These are phyloP conservation scores for Nicotiana noctiflora DNA, from an alignment of 257 asterid genomes.

Conservation along the genomic window DNA sequence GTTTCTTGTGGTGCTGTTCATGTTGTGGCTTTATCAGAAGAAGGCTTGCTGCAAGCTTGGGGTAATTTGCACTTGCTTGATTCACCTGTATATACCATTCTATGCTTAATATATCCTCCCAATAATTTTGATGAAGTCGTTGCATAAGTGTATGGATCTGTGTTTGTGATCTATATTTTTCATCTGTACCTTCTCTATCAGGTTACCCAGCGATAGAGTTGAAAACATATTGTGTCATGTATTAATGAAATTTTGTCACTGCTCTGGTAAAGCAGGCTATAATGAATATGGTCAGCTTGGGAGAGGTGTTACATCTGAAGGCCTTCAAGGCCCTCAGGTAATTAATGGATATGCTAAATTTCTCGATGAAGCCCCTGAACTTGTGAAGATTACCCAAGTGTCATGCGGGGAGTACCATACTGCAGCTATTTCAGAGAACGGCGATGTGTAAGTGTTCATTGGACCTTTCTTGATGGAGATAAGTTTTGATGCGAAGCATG, in stretches of 20 bases:
- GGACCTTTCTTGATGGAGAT: slow-evolving; percentile 38
- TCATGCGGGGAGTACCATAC: slow-evolving; percentile 96
- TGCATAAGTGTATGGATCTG: neutral
- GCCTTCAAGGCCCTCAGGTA: slow-evolving; percentile 87
- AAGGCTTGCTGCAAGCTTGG: slow-evolving; percentile 89
- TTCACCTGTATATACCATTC: neutral
- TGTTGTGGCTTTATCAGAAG: slow-evolving; percentile 86
- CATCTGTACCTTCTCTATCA: neutral
- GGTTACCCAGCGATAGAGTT: slow-evolving; percentile 15
- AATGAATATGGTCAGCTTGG: slow-evolving; percentile 99
- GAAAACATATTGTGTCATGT: slow-evolving; percentile 17
- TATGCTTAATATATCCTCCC: neutral
- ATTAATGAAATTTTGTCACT: slow-evolving; percentile 49
- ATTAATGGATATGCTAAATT: slow-evolving; percentile 76
- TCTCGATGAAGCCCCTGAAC: slow-evolving; percentile 96
- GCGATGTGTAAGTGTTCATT: slow-evolving; percentile 93
- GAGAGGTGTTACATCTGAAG: slow-evolving; percentile 93
- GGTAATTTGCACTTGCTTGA: slow-evolving; percentile 36
- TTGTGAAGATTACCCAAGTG: slow-evolving; percentile 78
- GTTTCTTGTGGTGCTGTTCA: slow-evolving; percentile 98
- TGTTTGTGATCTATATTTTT: neutral
- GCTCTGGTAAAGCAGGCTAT: slow-evolving; percentile 82
- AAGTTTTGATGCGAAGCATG: slow-evolving; percentile 32
- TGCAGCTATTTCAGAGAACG: slow-evolving; percentile 81
- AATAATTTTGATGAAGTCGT: neutral